Evolutionary conservation across 768 basidiomycete genomes (phyloP), one percentile per base, ranked within the genome.

Genomic region (Tricholoma terreum): DNA sequence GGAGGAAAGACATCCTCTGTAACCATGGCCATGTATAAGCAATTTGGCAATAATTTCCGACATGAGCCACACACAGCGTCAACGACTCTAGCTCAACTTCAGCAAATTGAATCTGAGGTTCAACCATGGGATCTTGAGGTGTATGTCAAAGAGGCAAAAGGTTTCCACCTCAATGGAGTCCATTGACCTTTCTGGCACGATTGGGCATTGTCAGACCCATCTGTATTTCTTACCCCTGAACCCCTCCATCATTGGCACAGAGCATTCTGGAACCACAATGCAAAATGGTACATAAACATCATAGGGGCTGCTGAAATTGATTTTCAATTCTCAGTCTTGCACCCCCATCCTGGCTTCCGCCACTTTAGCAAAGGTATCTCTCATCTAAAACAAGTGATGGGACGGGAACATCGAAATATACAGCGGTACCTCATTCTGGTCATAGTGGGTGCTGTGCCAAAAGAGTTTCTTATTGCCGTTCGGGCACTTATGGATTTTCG

Each of bases 331-430:
- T 70, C 65, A 0, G 43, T 75, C 15, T 62, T 79, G 7, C 76
- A 77, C 21, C 67, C 69, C 9, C 65, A 63, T 31, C 65, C 66
- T 14, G 73, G 74, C 7, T 71, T 69, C 48, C 58, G 67, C 12
- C 75, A 77, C 19, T 80, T 78, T 52, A 55, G 62, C 9, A 65
- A 71, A 19, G 75, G 78, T 0, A 71, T 78, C 4, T 75, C 70
- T 3, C n/a, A n/a, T n/a, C n/a, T n/a, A n/a, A n/a, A n/a, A n/a
- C n/a, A n/a, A n/a, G n/a, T n/a, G n/a, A n/a, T n/a, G n/a, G n/a
- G n/a, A n/a, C n/a, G n/a, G n/a, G n/a, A n/a, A n/a, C n/a, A n/a
- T n/a, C n/a, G n/a, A n/a, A n/a, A n/a, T n/a, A n/a, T n/a, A n/a
- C n/a, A n/a, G n/a, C n/a, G n/a, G n/a, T n/a, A n/a, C n/a, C 61